A percentile compares a stretch with the other conserved stretches of the same genome.
phyloP scores from a whole-genome alignment of 2,329 filamentous ascomycete genomes.

The Xylariaceae sp. region DNA sequence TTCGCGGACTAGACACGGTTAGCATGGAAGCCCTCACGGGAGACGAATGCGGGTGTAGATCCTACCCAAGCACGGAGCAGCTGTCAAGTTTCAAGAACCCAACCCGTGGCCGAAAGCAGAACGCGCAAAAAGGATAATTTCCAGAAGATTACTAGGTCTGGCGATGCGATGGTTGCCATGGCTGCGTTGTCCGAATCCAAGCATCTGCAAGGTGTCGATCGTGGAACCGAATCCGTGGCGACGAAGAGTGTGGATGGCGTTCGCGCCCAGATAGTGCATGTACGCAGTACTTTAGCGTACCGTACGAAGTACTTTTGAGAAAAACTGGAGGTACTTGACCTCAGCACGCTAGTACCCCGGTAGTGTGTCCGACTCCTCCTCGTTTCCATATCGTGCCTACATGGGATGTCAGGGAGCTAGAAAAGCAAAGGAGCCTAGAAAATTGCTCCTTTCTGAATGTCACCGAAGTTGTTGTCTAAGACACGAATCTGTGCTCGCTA shows the following conservation, averaged over 20 bases:
- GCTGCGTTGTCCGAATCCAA: slow-evolving; percentile 12
- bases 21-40: not conserved
- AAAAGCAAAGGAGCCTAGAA: no score
- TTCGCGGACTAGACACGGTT: not conserved
- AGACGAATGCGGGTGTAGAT: not conserved
- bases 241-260: not conserved
- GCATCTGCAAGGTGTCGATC: slow-evolving; percentile 15
- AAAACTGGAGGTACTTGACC: not conserved
- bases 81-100: not conserved
- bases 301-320: no score
- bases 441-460: not conserved
- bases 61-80: not conserved
- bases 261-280: not conserved
- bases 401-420: no score
- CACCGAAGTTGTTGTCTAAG: slow-evolving; percentile 12
- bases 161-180: slow-evolving; percentile 9
- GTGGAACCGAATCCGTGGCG: slow-evolving; percentile 13
- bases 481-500: slow-evolving; percentile 2
- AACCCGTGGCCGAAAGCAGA: slow-evolving; percentile 14
- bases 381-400: no score
- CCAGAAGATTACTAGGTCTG: slow-evolving; percentile 14
- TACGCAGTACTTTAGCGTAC: not conserved
- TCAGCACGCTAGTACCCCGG: no score
- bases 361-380: no score
- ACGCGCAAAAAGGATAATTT: slow-evolving; percentile 15